Evolutionary conservation across 148 eudicot species (phyloP).

Genomic region (Vaccinium vitisidaea): DNA sequence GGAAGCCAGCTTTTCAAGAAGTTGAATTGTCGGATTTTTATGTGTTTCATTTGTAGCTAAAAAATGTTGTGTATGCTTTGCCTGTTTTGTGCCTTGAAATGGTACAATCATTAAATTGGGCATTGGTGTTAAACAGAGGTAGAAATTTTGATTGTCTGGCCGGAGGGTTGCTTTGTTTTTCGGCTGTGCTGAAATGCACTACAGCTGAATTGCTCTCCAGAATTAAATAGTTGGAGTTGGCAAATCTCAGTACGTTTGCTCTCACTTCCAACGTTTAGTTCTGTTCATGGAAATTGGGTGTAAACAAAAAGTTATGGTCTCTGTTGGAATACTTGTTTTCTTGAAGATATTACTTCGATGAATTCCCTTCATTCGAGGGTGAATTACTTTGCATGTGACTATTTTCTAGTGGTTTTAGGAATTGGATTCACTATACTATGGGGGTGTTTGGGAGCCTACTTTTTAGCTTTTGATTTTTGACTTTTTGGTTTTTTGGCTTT

Average conservation of each 20-base stretch:
- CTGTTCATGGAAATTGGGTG: background rate
- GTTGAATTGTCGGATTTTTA: background rate
- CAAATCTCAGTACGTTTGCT: background rate
- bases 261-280: background rate
- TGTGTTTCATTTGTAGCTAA: background rate
- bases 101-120: background rate
- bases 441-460: too few species aligned
- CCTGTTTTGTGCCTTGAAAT: background rate
- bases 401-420: background rate
- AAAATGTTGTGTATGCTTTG: background rate
- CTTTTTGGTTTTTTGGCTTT: too few species aligned
- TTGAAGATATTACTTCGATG: background rate
- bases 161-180: background rate
- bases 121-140: background rate
- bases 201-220: background rate
- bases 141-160: background rate
- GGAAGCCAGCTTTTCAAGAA: background rate
- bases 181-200: background rate
- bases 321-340: background rate
- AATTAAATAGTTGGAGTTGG: background rate
- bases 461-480: too few species aligned
- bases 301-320: background rate
- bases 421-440: background rate
- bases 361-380: background rate
- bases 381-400: background rate